phyloP scores from a whole-genome alignment of 257 asterid species.

The Petunia axillaris region DNA sequence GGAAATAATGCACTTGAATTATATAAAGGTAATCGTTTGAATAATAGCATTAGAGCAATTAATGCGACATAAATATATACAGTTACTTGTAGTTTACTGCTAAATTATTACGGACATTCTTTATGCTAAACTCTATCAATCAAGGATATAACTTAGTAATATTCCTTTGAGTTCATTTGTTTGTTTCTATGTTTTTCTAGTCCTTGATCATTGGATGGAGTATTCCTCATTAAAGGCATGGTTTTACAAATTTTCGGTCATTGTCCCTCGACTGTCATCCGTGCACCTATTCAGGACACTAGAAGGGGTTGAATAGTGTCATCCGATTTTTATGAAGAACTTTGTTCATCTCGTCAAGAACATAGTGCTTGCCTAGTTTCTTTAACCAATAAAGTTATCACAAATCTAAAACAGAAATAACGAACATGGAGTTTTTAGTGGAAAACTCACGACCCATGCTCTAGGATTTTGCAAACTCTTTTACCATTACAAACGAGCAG shows the following conservation, averaged over 20 bases:
- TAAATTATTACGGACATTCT: not conserved
- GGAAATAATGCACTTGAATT: conserved; percentile 8
- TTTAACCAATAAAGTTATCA: too few relatives aligned
- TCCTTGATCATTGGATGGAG: not conserved
- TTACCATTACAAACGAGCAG: too few relatives aligned
- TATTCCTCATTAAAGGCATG: not conserved
- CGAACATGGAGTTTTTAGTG: too few relatives aligned
- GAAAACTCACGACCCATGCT: too few relatives aligned
- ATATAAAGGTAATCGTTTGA: not conserved
- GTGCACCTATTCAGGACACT: too few relatives aligned
- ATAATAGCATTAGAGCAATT: not conserved
- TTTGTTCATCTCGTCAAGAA: too few relatives aligned
- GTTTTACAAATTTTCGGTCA: not conserved
- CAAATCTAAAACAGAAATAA: too few relatives aligned
- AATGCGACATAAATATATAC: not conserved
- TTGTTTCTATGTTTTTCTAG: not conserved
- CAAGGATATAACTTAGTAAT: not conserved
- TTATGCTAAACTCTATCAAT: not conserved
- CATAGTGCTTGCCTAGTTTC: too few relatives aligned
- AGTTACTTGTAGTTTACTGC: conserved; percentile 21
- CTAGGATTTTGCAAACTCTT: too few relatives aligned
- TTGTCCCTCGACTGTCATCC: not conserved
- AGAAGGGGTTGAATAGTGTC: too few relatives aligned
- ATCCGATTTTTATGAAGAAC: too few relatives aligned
- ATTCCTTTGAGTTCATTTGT: not conserved